phyloP scores from a whole-genome alignment of 305 asterid species.

The Fraxinus latifolia region DNA sequence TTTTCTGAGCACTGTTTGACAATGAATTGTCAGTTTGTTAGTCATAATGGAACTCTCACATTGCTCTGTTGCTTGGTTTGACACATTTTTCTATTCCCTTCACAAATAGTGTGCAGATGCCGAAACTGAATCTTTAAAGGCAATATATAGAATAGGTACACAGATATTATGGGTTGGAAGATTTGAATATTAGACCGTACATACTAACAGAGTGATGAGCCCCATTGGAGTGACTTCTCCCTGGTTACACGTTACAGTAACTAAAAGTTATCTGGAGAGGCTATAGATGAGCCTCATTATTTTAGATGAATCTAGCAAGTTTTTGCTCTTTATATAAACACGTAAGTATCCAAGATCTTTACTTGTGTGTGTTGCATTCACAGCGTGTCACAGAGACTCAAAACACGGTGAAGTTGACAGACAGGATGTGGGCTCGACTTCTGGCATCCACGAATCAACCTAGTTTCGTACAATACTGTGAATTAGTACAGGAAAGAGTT shows the following conservation, averaged over 20 bases:
- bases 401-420: slow-evolving; percentile 67
- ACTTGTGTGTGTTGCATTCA: slow-evolving; percentile 15
- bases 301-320: not conserved
- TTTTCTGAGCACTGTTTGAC: not conserved
- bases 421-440: slow-evolving; percentile 96
- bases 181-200: not conserved
- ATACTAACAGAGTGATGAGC: not conserved
- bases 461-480: slow-evolving; percentile 49
- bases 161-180: not conserved
- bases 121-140: not conserved
- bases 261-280: not conserved
- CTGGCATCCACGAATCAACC: slow-evolving; percentile 94
- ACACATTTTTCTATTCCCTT: not conserved
- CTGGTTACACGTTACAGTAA: not conserved
- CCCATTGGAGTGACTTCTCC: not conserved
- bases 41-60: not conserved
- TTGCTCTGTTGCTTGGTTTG: not conserved
- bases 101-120: not conserved
- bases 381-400: slow-evolving; percentile 80
- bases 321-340: not conserved
- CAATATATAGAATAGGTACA: not conserved
- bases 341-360: not conserved
- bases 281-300: not conserved
- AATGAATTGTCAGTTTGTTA: not conserved
- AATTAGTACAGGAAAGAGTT: slow-evolving; percentile 44